A percentile compares a stretch with the other conserved stretches of the same genome.
Conservation (phyloP, 164 flowering plant genomes). For the Sextonia rubra region DNA sequence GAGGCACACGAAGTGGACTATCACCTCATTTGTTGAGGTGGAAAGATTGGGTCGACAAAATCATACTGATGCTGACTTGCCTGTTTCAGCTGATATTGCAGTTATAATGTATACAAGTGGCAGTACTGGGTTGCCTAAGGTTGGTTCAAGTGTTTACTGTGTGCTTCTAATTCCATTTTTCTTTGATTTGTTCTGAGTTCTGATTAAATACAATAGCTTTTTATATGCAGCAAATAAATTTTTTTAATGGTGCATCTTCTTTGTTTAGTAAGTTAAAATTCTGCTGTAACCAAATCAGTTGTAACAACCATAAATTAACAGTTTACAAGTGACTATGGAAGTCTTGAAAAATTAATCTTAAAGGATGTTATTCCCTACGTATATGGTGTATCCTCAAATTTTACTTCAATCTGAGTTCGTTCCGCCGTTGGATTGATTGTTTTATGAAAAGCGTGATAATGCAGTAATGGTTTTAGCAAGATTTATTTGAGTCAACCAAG, state of each 20-base stretch:
- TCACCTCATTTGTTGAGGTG: constrained; percentile 59
- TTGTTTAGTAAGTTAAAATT: not conserved
- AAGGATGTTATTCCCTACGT: too few species aligned
- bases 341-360: too few species aligned
- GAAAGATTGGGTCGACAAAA: constrained; percentile 62
- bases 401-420: too few species aligned
- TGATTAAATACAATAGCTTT: not conserved
- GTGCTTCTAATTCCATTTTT: too few species aligned
- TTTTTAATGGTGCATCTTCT: not conserved
- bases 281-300: not conserved
- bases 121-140: constrained; percentile 99
- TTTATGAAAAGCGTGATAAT: too few species aligned
- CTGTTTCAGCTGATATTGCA: constrained; percentile 80
- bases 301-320: too few species aligned
- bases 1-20: constrained; percentile 44
- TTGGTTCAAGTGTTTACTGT: constrained; percentile 22
- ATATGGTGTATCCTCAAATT: too few species aligned
- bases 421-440: too few species aligned
- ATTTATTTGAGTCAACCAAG: too few species aligned
- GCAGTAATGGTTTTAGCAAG: too few species aligned
- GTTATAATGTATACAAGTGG: constrained; percentile 99
- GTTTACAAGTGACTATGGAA: too few species aligned
- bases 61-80: constrained; percentile 62
- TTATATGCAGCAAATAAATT: not conserved
- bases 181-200: not conserved